Evolutionary conservation across 2,329 filamentous ascomycete species (phyloP), one percentile per base, ranked within the genome.

Genomic region (Fusarium mundagurra): DNA sequence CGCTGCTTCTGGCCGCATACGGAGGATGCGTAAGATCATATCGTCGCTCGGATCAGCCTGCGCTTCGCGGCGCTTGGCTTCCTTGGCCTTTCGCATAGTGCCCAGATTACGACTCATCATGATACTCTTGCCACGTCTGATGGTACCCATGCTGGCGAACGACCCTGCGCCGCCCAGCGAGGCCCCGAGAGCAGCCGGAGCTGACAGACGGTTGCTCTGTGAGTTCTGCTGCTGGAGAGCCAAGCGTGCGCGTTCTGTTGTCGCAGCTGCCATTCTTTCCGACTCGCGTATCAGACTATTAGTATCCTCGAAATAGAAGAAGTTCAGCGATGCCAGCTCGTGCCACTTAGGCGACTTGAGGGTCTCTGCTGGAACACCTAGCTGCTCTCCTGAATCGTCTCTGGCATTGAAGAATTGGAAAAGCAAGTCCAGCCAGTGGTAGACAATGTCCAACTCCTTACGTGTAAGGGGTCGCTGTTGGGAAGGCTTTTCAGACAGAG

Each of bases 291-390:
- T 94, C 18, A 99, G 89, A 77, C 93, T 95, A 70, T 97, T 94
- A 2, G 95, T 97, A 38, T 93, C 90, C 79, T 98, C 95, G 80
- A 96, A 97, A 86, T 99, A 99, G 87, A 98, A 99, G 88, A 98
- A 99, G 85, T 98, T 97, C 72, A 99, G 89, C 71, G 94, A 96
- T 75, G 96, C 94, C 61, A 99, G 90, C 83, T 99, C 96, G 86
- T 98, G 95, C 87, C 98, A 99, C 88, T 99, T 99, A 80, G 96
- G 94, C 75, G 94, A 97, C 84, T 97, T 98, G 80, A 99, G 89
- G 38, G 98, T 92, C 82, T 98, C 95, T 50, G 94, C 90, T 1
- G 95, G 93, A 6, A 99, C 94, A 74, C 96, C 96, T 69, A 96
- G 90, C 31, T 93, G 93, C 82, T 96, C 93, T 63, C 95, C 78